Evolutionary conservation across 441 rosid species (phyloP), one percentile per base, ranked within the genome.

Genomic region (Adansonia madagascariensis): DNA sequence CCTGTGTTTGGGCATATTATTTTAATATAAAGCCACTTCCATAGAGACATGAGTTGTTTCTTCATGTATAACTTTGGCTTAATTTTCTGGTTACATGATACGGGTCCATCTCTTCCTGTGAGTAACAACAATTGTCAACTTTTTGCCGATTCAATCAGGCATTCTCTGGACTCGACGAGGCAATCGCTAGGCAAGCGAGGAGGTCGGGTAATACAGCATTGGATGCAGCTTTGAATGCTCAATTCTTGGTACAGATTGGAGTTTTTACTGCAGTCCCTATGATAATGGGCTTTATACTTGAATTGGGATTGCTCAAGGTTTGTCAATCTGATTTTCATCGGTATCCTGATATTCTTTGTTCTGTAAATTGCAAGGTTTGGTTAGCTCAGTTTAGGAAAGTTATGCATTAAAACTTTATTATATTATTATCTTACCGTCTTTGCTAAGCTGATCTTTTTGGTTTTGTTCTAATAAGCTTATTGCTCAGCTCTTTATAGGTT

Each of bases 261-360:
- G 77, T 95, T 87, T 95, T 95, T 81, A 95, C 99, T n/a, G 99
- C 99, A 3, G 94, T 95, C 63, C 99, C 99, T 64, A 95, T 95
- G 99, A 82, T 95, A 80, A 91, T 95, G 97, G 99, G 99, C 71
- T 95, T 95, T 88, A 91, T 95, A 79, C 97, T 95, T 84, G 99
- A 95, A 84, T 68, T 77, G 82, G 99, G 99, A 59, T 89, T 95
- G 85, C 85, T 95, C 82, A 80, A 95, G 97, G 99, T 93, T 77
- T 71, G 90, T 88, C 79, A 15, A 15, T 66, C 31, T 68, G 46
- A 71, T 78, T 78, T 55, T 55, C 44, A 44, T 79, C 68, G 15
- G 53, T 82, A 35, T 53, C 8, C 44, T 74, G 22, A 17, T 76
- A 20, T 41, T 71, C 46, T 15, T 78, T 66, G 18, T 80, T 62